These are phyloP conservation scores for Casuarina equisetifolia DNA, from an alignment of 306 rosid species.

Conservation along the genomic window DNA sequence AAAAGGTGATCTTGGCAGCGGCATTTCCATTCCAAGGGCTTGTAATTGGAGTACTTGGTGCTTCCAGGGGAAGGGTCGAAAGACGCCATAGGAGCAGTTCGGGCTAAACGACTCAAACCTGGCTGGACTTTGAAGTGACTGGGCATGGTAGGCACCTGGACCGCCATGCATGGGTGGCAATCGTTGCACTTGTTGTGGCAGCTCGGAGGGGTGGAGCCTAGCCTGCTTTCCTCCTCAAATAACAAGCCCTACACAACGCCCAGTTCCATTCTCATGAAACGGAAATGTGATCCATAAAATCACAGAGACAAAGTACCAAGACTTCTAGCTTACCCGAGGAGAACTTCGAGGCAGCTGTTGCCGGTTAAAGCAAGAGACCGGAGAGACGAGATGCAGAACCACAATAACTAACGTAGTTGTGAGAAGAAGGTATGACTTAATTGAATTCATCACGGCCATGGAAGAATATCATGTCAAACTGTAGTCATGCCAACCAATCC, in stretches of 20 bases:
- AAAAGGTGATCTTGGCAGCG: slow-evolving; percentile 72
- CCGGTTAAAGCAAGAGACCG: slow-evolving; percentile 37
- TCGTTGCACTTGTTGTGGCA: slow-evolving; percentile 92
- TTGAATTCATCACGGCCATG: slow-evolving; percentile 47
- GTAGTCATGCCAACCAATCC: slow-evolving; percentile 37
- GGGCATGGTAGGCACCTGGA: slow-evolving; percentile 72
- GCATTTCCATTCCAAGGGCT: slow-evolving; percentile 97
- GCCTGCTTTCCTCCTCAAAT: slow-evolving; percentile 66
- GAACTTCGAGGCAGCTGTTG: slow-evolving; percentile 38
- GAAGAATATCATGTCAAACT: slow-evolving; percentile 36
- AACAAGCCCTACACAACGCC: slow-evolving; percentile 46
- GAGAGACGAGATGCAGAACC: slow-evolving; percentile 39
- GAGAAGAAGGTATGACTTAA: slow-evolving; percentile 29
- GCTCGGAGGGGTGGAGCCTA: slow-evolving; percentile 93
- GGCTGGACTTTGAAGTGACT: slow-evolving; percentile 37
- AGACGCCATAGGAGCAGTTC: slow-evolving; percentile 29
- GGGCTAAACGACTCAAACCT: slow-evolving; percentile 28
- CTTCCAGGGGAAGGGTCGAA: slow-evolving; percentile 44
- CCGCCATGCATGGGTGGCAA: slow-evolving; percentile 97
- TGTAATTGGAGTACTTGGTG: slow-evolving; percentile 84
- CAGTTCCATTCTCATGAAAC: slow-evolving; percentile 9
- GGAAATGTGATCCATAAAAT: not conserved
- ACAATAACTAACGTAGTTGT: slow-evolving; percentile 33
- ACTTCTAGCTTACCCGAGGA: slow-evolving; percentile 41
- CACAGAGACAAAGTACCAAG: not conserved